Evolutionary conservation across 192 early-diverging fungal genomes (phyloP), one percentile per base, ranked within the genome.

Genomic region (Polychytrium aggregatum): DNA sequence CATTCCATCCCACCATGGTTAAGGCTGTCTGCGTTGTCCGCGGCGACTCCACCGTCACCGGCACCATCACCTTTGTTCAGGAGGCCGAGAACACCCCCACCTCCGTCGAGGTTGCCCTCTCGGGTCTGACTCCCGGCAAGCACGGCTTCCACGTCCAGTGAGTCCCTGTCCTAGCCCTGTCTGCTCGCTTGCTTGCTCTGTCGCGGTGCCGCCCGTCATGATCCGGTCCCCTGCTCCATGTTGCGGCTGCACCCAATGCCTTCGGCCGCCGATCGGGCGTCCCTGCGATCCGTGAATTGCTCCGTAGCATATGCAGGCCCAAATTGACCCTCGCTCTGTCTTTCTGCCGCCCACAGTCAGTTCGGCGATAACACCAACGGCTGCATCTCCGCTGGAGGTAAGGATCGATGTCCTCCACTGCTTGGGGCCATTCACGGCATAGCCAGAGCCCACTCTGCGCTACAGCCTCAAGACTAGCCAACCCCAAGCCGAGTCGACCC

Each of bases 61-160:
- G 88, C 55, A 76, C 73, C 39, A 65, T 92, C 51, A 72, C 54
- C 28, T 78, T 92, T 60, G 68, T 55, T 42, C 86, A 92, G 69
- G 81, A 69, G 27, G 53, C 56, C 46, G 81, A 75, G 61, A 39
- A 56, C 38, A 68, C 66, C 6, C 58, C 51, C 45, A 53, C 46
- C 39, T 74, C 74, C 37, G 66, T 72, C 41, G 35, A 50, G 26
- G 67, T 92, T 63, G 54, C 72, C 21, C 74, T 71, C 44, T 46
- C 53, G 37, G 84, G 84, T 31, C 71, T 92, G 40, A 53, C 55
- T 3, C 67, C 79, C 5, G 87, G 86, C 42, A 61, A 76, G 43
- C 87, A 88, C 68, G 89, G 89, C 41, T 87, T 92, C 84, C 89
- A 92, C 66, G 61, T 92, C 51, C 89, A 92, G 65, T 63, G 35